Evolutionary conservation across 352 stramenopile species (phyloP).

Genomic region (Albugo laibachii): DNA sequence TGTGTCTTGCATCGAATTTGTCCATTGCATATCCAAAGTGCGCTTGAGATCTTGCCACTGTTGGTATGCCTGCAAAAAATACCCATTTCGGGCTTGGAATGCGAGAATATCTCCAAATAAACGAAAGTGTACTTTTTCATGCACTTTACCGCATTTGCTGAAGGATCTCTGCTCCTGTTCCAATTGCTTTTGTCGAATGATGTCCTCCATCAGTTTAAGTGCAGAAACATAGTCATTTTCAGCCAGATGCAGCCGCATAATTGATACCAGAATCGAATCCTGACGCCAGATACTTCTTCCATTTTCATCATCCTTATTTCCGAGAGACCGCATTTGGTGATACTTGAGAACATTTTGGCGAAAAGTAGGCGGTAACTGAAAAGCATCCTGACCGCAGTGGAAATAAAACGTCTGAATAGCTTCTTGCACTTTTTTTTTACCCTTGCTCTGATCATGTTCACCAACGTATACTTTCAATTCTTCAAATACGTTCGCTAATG

Average conservation of each 20-base stretch:
- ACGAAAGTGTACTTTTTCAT: slow-evolving; percentile 33
- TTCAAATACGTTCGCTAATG: slow-evolving; percentile 25
- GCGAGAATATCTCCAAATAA: slow-evolving; percentile 10
- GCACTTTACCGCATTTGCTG: not conserved
- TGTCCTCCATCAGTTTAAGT: slow-evolving; percentile 20
- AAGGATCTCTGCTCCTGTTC: too few species aligned
- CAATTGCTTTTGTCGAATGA: too few species aligned
- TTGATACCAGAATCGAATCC: slow-evolving; percentile 6
- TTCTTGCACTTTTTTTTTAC: slow-evolving; percentile 11
- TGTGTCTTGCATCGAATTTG: slow-evolving; percentile 42
- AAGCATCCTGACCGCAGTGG: slow-evolving; percentile 31
- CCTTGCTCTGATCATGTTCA: slow-evolving; percentile 11
- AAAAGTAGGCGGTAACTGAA: slow-evolving; percentile 13
- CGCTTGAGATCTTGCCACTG: slow-evolving; percentile 35
- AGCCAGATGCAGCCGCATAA: slow-evolving; percentile 35
- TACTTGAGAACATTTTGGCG: slow-evolving; percentile 28
- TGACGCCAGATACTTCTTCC: not conserved
- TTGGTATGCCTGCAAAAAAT: slow-evolving; percentile 21
- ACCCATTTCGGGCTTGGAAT: slow-evolving; percentile 30
- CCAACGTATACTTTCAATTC: slow-evolving; percentile 22
- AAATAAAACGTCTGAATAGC: slow-evolving; percentile 61
- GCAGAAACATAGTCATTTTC: slow-evolving; percentile 17
- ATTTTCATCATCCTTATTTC: slow-evolving; percentile 4
- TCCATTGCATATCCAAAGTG: slow-evolving; percentile 38
- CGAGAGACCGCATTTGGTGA: slow-evolving; percentile 16